Percentiles rank a stretch among this genome's conserved stretches.
Evolutionary conservation across 2,329 filamentous ascomycete species (phyloP).

Genomic region (Aspergillus glaucus): DNA sequence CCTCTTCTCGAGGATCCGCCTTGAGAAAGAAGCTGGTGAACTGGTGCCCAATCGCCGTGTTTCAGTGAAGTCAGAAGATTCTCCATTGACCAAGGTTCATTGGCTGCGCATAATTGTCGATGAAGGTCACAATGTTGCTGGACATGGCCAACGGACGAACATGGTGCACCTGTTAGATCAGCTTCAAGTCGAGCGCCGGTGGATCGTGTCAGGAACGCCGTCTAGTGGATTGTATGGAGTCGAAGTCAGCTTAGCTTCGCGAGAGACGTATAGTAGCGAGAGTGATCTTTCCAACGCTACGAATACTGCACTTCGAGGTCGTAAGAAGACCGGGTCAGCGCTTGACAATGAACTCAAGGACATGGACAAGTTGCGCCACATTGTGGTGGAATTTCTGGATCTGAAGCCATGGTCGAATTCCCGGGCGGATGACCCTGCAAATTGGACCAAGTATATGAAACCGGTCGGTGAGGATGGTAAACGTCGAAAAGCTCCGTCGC

Average conservation of each 20-base stretch:
- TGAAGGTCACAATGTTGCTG: slow-evolving; percentile 80
- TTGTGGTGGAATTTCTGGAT: slow-evolving; percentile 66
- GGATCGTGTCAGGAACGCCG: slow-evolving; percentile 88
- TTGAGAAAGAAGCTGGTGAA: slow-evolving; percentile 61
- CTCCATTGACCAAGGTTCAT: slow-evolving; percentile 63
- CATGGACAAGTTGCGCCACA: slow-evolving; percentile 58
- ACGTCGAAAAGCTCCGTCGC: slow-evolving; percentile 36
- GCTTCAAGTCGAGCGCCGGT: slow-evolving; percentile 62
- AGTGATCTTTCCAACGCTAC: slow-evolving; percentile 27
- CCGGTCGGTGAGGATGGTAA: slow-evolving; percentile 52
- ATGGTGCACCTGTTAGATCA: slow-evolving; percentile 50
- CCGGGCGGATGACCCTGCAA: slow-evolving; percentile 51
- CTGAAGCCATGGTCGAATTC: slow-evolving; percentile 72
- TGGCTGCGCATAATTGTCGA: slow-evolving; percentile 89
- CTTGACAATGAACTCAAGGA: slow-evolving; percentile 55
- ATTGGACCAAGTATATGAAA: slow-evolving; percentile 70
- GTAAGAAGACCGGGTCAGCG: slow-evolving; percentile 36
- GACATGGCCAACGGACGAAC: slow-evolving; percentile 54
- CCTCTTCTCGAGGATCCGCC: slow-evolving; percentile 66
- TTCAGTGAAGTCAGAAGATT: slow-evolving; percentile 44
- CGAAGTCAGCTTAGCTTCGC: slow-evolving; percentile 51
- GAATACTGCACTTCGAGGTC: slow-evolving; percentile 24
- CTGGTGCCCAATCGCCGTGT: slow-evolving; percentile 46
- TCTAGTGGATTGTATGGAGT: slow-evolving; percentile 76
- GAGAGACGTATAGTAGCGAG: slow-evolving; percentile 33